Conservation (phyloP, 2,329 filamentous ascomycete species). For the Colletotrichum sp. region DNA sequence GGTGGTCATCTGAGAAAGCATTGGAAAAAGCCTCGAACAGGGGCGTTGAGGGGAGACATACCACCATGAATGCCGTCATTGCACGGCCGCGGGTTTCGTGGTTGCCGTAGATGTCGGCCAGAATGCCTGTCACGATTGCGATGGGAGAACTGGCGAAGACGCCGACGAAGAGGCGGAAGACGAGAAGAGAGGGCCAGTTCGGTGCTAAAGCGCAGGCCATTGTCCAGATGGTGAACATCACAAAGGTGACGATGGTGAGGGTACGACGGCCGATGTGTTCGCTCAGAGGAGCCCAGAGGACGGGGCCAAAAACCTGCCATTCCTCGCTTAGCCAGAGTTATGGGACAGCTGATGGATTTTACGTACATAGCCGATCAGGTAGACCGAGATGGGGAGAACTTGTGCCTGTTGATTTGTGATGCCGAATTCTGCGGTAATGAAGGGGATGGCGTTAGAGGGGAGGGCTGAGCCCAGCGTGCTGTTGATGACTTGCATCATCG, state of each 20-base stretch:
- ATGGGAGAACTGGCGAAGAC: conserved; percentile 63
- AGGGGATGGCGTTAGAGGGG: conserved; percentile 65
- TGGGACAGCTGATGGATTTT: not conserved
- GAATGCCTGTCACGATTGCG: conserved; percentile 65
- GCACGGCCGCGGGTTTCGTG: conserved; percentile 60
- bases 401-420: conserved; percentile 50
- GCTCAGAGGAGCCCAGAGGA: conserved; percentile 69
- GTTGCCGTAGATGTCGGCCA: conserved; percentile 69
- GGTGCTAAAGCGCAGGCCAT: conserved; percentile 62
- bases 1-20: conserved; percentile 66
- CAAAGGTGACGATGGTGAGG: conserved; percentile 49
- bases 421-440: conserved; percentile 61
- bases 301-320: conserved; percentile 47
- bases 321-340: not conserved
- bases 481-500: conserved; percentile 68
- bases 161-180: conserved; percentile 60
- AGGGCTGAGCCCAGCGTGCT: conserved; percentile 70
- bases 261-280: conserved; percentile 66
- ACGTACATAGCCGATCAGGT: conserved; percentile 65
- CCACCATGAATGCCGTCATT: conserved; percentile 69
- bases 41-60: conserved; percentile 31
- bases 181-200: conserved; percentile 55
- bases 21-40: rapidly evolving
- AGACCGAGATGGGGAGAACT: conserved; percentile 66
- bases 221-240: conserved; percentile 54